Conservation (phyloP, 2,329 filamentous ascomycete species). For the Pseudomassariella vexata region DNA sequence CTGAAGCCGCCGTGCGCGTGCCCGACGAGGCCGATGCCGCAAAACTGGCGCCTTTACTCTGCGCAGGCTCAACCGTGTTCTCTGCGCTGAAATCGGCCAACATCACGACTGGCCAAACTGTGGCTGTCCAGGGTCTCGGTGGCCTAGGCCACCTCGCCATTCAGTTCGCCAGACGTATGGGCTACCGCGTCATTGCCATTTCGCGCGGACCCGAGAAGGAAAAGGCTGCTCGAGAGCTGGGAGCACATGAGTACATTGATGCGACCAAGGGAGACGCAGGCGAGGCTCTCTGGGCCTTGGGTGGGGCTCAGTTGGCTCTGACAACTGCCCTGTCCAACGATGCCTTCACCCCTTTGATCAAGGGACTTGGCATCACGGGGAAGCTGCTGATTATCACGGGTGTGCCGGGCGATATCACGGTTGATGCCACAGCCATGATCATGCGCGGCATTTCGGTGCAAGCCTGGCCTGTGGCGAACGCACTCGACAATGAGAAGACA, state of each 20-base stretch:
- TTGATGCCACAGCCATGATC: constrained; percentile 10
- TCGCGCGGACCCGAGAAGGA: constrained; percentile 45
- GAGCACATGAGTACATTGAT: constrained; percentile 49
- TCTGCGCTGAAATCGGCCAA: constrained; percentile 31
- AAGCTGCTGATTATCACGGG: constrained; percentile 11
- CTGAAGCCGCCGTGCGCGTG: constrained; percentile 43
- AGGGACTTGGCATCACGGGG: constrained; percentile 10
- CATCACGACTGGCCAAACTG: constrained; percentile 26
- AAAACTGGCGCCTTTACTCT: constrained; percentile 42
- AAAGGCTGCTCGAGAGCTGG: constrained; percentile 45
- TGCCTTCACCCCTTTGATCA: constrained; percentile 8
- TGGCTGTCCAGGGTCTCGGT: constrained; percentile 52
- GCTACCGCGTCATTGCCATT: constrained; percentile 53
- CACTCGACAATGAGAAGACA: constrained; percentile 9
- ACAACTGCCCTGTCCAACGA: constrained; percentile 10
- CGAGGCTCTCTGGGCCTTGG: constrained; percentile 6
- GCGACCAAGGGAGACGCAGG: constrained; percentile 9
- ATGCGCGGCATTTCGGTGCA: constrained; percentile 11
- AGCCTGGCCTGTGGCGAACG: constrained; percentile 10
- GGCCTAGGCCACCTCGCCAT: constrained; percentile 62
- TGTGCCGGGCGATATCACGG: constrained; percentile 9
- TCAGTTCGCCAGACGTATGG: constrained; percentile 59
- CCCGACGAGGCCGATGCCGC: constrained; percentile 34
- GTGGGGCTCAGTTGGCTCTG: constrained; percentile 8
- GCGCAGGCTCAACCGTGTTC: constrained; percentile 43